Base-by-base conservation (phyloP, 768 basidiomycete genomes). In the Paxillus rubicundulus region DNA sequence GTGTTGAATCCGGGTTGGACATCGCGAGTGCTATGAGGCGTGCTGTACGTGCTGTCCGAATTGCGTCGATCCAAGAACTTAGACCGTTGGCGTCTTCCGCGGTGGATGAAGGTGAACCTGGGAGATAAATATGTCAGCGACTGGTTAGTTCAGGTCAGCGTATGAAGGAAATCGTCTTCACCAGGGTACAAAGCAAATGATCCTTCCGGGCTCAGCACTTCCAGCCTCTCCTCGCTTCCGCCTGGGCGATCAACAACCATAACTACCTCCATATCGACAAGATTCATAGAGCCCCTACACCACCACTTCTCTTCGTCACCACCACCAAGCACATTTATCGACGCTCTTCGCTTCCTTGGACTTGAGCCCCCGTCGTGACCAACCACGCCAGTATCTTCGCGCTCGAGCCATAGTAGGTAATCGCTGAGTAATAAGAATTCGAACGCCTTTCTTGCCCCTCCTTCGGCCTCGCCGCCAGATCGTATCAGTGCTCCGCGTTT, bases 401-500 rank as follows among this genome's bases (percentile, higher is more conserved):
- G 74, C 16, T 82, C 81, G 18, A 92, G 75, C 89, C 89, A 92
- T 33, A 94, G 61, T 32, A 95, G 69, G 57, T 84, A 84, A 68
- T 95, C 92, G 13, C 85, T 87, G 65, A 94, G 90, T 1, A 95
- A 77, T 9, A 94, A 72, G 63, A 94, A 89, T 56, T 89, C 86
- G 77, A 46, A 80, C 66, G 13, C 81, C 75, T 40, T 66, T 50
- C 66, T 63, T 38, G 16, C 60, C 3, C 48, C 40, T 45, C 70
- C 66, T 4, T 75, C 77, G 55, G 78, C 62, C 82, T 82, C 45
- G 78, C 68, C 54, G 10, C 57, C 58, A 2, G 65, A 60, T 61
- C 86, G 84, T 14, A 83, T 62, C 5, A 91, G 73, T 1, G 77
- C 58, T 0, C 85, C 87, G 12, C 88, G 81, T 51, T 83, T 86